phyloP scores from a whole-genome alignment of 352 stramenopile species.

The Phytophthora multivora region DNA sequence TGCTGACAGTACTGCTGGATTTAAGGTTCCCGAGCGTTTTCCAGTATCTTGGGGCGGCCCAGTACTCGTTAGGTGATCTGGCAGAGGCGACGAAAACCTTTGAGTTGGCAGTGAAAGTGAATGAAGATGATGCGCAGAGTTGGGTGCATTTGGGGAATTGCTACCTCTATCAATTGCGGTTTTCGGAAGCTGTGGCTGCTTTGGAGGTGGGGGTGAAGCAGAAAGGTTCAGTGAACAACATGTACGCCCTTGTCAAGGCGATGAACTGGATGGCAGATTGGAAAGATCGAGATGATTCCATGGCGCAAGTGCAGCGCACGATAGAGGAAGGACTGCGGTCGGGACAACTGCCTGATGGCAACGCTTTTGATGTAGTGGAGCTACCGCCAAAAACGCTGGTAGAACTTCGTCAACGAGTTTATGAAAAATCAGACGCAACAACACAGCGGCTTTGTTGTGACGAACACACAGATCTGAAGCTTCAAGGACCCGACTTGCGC shows the following conservation, averaged over 20 bases:
- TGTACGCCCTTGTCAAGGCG: conserved; percentile 63
- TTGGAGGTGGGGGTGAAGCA: conserved; percentile 56
- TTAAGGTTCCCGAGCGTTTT: conserved; percentile 52
- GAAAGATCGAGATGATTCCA: conserved; percentile 55
- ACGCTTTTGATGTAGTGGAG: conserved; percentile 57
- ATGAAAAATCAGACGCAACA: conserved; percentile 4
- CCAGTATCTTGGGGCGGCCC: conserved; percentile 70
- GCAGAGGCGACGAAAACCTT: conserved; percentile 65
- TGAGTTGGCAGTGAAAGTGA: conserved; percentile 51
- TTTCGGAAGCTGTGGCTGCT: conserved; percentile 45
- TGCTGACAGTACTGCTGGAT: conserved; percentile 34
- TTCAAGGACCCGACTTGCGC: conserved; percentile 43
- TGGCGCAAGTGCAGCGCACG: conserved; percentile 37
- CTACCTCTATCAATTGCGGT: conserved; percentile 60
- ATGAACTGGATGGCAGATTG: conserved; percentile 76
- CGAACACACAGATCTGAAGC: conserved; percentile 11
- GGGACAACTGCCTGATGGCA: conserved; percentile 12
- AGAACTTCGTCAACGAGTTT: conserved; percentile 23
- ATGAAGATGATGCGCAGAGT: conserved; percentile 47
- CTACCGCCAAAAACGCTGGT: conserved; percentile 35
- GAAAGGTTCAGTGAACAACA: conserved; percentile 37
- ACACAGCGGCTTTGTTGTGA: conserved; percentile 23
- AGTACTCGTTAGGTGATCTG: conserved; percentile 74
- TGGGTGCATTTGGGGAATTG: conserved; percentile 78
- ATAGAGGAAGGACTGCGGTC: conserved; percentile 30